Evolutionary conservation across 2,329 filamentous ascomycete genomes (phyloP).

Genomic region (Curvularia sp.): DNA sequence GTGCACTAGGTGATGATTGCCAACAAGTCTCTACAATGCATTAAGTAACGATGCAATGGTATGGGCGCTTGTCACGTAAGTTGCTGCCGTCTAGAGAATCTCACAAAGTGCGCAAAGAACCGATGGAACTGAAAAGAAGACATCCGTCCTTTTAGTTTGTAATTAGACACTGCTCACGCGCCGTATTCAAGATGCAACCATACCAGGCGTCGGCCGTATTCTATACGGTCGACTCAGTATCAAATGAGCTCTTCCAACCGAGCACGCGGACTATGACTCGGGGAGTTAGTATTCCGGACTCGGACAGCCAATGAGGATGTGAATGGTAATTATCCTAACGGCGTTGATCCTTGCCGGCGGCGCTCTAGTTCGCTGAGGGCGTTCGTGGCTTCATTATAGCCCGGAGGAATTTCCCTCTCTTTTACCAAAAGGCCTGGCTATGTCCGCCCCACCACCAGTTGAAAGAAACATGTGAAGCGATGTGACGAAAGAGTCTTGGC

Average conservation of each 20-base stretch:
- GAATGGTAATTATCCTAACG: neutral
- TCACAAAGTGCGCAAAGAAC: neutral
- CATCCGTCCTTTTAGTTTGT: neutral
- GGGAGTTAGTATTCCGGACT: neutral
- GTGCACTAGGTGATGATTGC: neutral
- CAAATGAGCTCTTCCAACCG: neutral
- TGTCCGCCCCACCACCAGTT: neutral
- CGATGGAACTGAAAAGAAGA: neutral
- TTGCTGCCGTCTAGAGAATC: neutral
- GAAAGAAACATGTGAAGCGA: neutral
- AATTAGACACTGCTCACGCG: neutral
- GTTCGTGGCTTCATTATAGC: neutral
- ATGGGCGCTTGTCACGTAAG: neutral
- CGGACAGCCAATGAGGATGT: neutral
- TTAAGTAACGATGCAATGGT: neutral
- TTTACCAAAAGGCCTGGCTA: neutral
- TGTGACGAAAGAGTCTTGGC: neutral
- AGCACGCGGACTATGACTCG: neutral
- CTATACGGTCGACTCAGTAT: neutral
- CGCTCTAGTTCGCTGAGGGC: constrained; percentile 3
- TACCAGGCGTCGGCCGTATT: neutral
- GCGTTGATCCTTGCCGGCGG: too few species aligned
- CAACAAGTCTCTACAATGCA: neutral
- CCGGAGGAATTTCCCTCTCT: neutral
- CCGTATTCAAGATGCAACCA: neutral